A percentile compares a stretch with the other conserved stretches of the same genome.
Conservation (phyloP, 768 basidiomycete species). For the Candolleomyces aberdarensis region DNA sequence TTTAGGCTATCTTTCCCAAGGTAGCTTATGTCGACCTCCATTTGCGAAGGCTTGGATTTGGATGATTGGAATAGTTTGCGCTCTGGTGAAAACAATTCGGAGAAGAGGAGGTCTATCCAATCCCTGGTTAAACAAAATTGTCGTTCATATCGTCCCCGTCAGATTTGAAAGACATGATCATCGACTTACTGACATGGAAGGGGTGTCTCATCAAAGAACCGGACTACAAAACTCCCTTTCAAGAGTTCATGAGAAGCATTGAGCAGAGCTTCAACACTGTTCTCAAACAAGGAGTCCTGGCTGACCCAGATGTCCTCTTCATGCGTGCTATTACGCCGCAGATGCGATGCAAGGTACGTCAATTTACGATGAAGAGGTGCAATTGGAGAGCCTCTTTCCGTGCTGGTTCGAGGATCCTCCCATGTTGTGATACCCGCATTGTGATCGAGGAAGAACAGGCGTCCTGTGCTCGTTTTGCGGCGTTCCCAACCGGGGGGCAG, state of each 20-base stretch:
- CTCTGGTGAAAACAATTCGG: neutral
- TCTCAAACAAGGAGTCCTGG: neutral
- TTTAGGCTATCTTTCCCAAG: neutral
- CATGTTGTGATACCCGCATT: constrained; percentile 1
- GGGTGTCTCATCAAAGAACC: neutral
- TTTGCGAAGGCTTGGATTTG: neutral
- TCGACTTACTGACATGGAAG: neutral
- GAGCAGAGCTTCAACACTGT: constrained; percentile 1
- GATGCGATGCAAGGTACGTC: neutral
- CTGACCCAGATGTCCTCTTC: neutral
- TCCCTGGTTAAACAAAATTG: neutral
- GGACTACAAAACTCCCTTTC: neutral
- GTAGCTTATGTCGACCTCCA: neutral
- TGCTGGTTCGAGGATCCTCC: neutral
- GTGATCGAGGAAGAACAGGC: neutral
- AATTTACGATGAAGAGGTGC: constrained; percentile 2
- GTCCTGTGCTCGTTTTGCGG: neutral
- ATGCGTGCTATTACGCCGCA: neutral
- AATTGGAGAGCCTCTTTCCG: neutral
- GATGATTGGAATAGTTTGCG: neutral
- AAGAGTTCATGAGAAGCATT: neutral
- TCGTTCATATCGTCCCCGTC: no score
- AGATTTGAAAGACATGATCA: neutral
- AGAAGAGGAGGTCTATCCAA: constrained; percentile 1
- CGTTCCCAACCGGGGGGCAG: neutral